A percentile compares a stretch with the other conserved stretches of the same genome.
Evolutionary conservation across 2,329 filamentous ascomycete species (phyloP).

Genomic region (Clarireedia hainanense): DNA sequence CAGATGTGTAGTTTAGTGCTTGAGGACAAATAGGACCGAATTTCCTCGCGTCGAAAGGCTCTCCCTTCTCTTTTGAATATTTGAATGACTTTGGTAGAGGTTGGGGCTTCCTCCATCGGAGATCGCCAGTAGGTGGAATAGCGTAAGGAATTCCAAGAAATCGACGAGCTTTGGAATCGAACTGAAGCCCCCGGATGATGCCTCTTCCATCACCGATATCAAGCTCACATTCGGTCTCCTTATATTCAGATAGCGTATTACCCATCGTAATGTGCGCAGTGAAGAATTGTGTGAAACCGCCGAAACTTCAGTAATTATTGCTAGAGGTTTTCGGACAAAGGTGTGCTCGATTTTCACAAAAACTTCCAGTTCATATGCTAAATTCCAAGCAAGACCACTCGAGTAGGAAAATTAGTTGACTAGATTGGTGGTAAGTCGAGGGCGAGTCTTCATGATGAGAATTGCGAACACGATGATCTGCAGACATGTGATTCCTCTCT

Average conservation of each 20-base stretch:
- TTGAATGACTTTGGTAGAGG: slow-evolving; percentile 25
- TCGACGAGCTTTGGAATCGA: slow-evolving; percentile 30
- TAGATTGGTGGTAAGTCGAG: too few relatives aligned
- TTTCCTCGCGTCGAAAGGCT: slow-evolving; percentile 31
- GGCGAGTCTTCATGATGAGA: too few relatives aligned
- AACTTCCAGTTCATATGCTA: too few relatives aligned
- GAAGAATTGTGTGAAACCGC: neutral
- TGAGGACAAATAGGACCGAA: slow-evolving; percentile 36
- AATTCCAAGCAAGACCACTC: too few relatives aligned
- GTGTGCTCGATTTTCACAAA: too few relatives aligned
- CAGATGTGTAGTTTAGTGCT: slow-evolving; percentile 17
- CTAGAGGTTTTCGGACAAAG: too few relatives aligned
- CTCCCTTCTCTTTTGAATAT: slow-evolving; percentile 22
- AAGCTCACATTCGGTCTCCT: slow-evolving; percentile 20
- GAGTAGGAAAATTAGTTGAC: too few relatives aligned
- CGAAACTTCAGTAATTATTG: neutral
- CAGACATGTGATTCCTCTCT: too few relatives aligned
- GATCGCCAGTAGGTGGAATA: slow-evolving; percentile 19
- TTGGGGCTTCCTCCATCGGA: slow-evolving; percentile 24
- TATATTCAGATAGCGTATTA: slow-evolving; percentile 17
- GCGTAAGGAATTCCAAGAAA: slow-evolving; percentile 28
- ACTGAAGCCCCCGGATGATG: slow-evolving; percentile 30
- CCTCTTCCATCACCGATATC: slow-evolving; percentile 23
- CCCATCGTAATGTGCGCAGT: neutral
- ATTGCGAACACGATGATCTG: too few relatives aligned